A percentile compares a stretch with the other conserved stretches of the same genome.
These are phyloP conservation scores for Filobasidium uniguttulatum DNA, from an alignment of 1,284 basidiomycete species.

Conservation along the genomic window DNA sequence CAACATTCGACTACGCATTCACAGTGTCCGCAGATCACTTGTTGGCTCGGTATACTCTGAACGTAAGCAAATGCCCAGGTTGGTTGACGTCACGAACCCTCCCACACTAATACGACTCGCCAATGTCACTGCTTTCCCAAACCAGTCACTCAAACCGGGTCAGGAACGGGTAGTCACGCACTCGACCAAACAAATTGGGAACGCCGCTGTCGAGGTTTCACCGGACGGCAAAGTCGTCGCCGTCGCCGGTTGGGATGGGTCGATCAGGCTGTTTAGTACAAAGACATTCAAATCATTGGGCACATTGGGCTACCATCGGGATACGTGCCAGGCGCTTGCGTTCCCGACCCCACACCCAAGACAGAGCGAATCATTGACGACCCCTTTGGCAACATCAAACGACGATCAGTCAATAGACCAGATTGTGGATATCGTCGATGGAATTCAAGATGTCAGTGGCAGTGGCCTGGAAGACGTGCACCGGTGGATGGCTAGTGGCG, in stretches of 20 bases:
- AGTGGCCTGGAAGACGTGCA: constrained; percentile 9
- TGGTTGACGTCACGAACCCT: constrained; percentile 14
- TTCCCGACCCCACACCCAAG: constrained; percentile 44
- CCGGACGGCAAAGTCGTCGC: constrained; percentile 62
- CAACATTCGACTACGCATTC: constrained; percentile 48
- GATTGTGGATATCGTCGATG: neutral
- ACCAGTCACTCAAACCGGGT: neutral
- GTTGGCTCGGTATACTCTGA: constrained; percentile 52
- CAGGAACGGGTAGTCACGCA: constrained; percentile 17
- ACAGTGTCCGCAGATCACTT: constrained; percentile 74
- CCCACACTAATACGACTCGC: too few relatives aligned
- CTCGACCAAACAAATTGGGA: constrained; percentile 62
- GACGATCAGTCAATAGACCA: constrained; percentile 18
- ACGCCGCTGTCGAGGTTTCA: constrained; percentile 57
- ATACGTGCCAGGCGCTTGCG: constrained; percentile 52
- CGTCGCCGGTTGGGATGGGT: constrained; percentile 77
- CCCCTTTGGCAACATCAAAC: constrained; percentile 23
- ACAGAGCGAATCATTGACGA: constrained; percentile 33
- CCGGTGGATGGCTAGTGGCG: constrained; percentile 58
- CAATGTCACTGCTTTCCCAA: too few relatives aligned
- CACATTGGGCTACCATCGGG: constrained; percentile 62
- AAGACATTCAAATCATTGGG: constrained; percentile 63
- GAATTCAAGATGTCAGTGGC: neutral
- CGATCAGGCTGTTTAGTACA: constrained; percentile 64
- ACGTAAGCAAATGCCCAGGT: constrained; percentile 40